These are phyloP conservation scores for Alternaria infectoria DNA, from an alignment of 2,329 filamentous ascomycete species.

Conservation along the genomic window DNA sequence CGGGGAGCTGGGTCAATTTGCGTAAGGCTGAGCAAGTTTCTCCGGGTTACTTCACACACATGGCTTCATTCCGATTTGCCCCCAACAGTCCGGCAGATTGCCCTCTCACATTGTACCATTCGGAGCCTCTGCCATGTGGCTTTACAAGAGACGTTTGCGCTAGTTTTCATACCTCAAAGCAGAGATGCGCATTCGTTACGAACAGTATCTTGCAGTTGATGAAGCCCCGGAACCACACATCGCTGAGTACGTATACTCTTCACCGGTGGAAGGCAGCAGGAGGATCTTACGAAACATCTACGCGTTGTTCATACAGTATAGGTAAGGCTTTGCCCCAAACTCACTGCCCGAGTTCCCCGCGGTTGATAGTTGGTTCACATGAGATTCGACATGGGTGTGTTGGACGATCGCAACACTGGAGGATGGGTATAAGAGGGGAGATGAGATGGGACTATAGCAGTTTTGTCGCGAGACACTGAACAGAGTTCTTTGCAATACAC, in stretches of 20 bases:
- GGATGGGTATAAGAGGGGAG: not conserved
- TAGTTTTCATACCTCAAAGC: not conserved
- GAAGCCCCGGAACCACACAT: not conserved
- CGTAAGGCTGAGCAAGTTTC: constrained; percentile 2
- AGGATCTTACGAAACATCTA: not conserved
- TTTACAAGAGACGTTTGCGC: not conserved
- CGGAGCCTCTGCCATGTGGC: not conserved
- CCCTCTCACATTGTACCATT: not conserved
- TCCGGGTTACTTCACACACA: not conserved
- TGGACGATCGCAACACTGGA: not conserved
- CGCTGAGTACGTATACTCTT: not conserved
- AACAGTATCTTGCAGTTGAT: not conserved
- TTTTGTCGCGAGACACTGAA: not conserved
- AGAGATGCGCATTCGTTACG: not conserved
- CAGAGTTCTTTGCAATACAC: not conserved
- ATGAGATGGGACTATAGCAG: not conserved
- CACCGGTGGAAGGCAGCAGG: not conserved
- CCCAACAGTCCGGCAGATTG: too few relatives aligned
- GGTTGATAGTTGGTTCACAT: not conserved
- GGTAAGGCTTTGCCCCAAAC: not conserved
- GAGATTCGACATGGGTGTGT: not conserved
- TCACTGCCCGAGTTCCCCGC: not conserved
- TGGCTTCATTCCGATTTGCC: constrained; percentile 10
- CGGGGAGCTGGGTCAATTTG: not conserved
- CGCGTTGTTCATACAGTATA: not conserved